Percentiles rank a stretch among this genome's conserved stretches.
These are phyloP conservation scores for Hebeloma cylindrosporum DNA, from an alignment of 768 basidiomycete species.

Conservation along the genomic window DNA sequence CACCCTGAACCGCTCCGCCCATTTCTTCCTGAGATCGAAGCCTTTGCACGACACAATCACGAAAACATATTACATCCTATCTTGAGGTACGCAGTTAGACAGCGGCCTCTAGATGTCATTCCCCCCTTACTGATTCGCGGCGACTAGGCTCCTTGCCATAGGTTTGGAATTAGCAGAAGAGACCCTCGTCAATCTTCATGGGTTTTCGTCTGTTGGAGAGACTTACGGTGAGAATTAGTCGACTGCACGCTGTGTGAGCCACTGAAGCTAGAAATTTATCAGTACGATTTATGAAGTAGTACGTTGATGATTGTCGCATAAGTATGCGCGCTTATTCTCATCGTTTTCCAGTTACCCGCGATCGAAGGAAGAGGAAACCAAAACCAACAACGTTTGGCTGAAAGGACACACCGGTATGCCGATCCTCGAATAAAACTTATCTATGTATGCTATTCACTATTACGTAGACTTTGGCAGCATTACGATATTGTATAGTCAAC, in stretches of 20 bases:
- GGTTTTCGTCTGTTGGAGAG: constrained; percentile 40
- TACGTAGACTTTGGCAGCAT: constrained; percentile 50
- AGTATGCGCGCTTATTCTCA: not conserved
- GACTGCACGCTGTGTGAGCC: not conserved
- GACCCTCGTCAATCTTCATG: constrained; percentile 47
- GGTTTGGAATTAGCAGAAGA: constrained; percentile 58
- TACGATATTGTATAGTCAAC: constrained; percentile 62
- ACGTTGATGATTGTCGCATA: constrained; percentile 14
- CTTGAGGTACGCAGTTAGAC: constrained; percentile 32
- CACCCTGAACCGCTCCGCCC: constrained; percentile 54
- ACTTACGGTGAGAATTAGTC: constrained; percentile 35
- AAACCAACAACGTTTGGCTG: constrained; percentile 56
- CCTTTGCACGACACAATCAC: constrained; percentile 52
- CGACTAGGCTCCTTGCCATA: constrained; percentile 44
- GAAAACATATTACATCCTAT: constrained; percentile 49
- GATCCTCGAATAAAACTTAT: not conserved
- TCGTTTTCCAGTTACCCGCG: constrained; percentile 44
- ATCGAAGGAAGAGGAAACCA: constrained; percentile 46
- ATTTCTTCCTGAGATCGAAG: constrained; percentile 51
- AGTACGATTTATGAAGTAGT: constrained; percentile 74
- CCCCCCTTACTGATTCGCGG: not conserved
- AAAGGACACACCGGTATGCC: constrained; percentile 60
- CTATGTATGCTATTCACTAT: not conserved
- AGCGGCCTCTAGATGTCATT: not conserved
- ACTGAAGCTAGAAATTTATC: not conserved